A percentile compares a stretch with the other conserved stretches of the same genome.
Evolutionary conservation across 1,284 basidiomycete genomes (phyloP).

Genomic region (Pseudozyma pruni): DNA sequence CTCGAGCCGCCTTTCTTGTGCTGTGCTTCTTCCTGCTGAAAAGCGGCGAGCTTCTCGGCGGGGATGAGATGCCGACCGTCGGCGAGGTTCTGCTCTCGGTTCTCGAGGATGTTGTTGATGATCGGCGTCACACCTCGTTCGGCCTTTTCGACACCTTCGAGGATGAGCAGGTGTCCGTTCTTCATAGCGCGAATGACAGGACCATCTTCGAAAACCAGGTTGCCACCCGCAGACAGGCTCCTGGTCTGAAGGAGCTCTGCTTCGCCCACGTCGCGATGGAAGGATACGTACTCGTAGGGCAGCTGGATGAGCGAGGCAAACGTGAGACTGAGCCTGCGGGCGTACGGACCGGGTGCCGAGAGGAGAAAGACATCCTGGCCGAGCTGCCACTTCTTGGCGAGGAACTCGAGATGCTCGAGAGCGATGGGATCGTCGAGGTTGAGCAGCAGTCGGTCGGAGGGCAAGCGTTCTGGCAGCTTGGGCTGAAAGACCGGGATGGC

Average conservation of each 20-base stretch:
- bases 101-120: slow-evolving; percentile 69
- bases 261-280: slow-evolving; percentile 69
- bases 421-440: slow-evolving; percentile 63
- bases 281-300: slow-evolving; percentile 66
- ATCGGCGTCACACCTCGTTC: slow-evolving; percentile 66
- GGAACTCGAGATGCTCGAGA: slow-evolving; percentile 64
- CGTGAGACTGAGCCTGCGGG: slow-evolving; percentile 67
- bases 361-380: slow-evolving; percentile 66
- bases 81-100: slow-evolving; percentile 66
- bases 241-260: slow-evolving; percentile 68
- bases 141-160: slow-evolving; percentile 68
- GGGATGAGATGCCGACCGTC: slow-evolving; percentile 69
- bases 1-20: slow-evolving; percentile 15
- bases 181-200: slow-evolving; percentile 68
- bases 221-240: slow-evolving; percentile 61
- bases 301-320: slow-evolving; percentile 67
- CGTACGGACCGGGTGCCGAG: slow-evolving; percentile 66
- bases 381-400: slow-evolving; percentile 66
- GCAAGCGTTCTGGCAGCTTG: slow-evolving; percentile 53
- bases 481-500: slow-evolving; percentile 60
- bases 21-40: slow-evolving; percentile 32
- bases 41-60: slow-evolving; percentile 59
- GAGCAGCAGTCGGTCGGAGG: slow-evolving; percentile 58
- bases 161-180: slow-evolving; percentile 66
- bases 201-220: slow-evolving; percentile 65